Evolutionary conservation across 495 filamentous ascomycete species (phyloP).

Genomic region (Penicillium nucicola): DNA sequence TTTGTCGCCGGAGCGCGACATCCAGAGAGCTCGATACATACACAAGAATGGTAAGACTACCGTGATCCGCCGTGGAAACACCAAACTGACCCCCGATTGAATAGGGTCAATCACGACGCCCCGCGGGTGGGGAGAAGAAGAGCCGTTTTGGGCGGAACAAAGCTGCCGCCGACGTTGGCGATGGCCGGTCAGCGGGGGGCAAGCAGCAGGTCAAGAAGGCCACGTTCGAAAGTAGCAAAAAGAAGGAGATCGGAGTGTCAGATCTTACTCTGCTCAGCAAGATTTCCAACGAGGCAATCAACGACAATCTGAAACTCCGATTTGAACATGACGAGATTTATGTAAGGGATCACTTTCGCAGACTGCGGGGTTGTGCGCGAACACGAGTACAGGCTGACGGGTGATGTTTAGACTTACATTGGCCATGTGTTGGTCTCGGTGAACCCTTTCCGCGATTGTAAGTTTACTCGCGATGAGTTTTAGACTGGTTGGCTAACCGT

Average conservation of each 20-base stretch:
- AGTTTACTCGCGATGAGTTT: constrained; percentile 28
- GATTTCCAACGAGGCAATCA: constrained; percentile 98
- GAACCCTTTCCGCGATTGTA: constrained; percentile 94
- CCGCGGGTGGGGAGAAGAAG: constrained; percentile 47
- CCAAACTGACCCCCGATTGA: constrained; percentile 13
- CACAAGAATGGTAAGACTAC: constrained; percentile 33
- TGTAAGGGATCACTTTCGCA: constrained; percentile 46
- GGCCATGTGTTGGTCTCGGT: constrained; percentile 99
- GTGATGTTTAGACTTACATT: constrained; percentile 78
- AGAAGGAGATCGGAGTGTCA: constrained; percentile 98
- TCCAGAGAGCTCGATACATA: constrained; percentile 24
- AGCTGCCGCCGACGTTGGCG: constrained; percentile 43
- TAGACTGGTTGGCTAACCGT: constrained; percentile 10
- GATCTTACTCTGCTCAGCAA: constrained; percentile 97
- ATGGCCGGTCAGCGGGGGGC: constrained; percentile 40
- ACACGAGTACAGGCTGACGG: constrained; percentile 20
- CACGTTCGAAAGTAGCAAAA: constrained; percentile 90
- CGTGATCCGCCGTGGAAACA: background rate
- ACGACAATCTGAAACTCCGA: constrained; percentile 95
- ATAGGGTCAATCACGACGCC: constrained; percentile 50
- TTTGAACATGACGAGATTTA: constrained; percentile 98
- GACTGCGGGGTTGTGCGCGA: constrained; percentile 21
- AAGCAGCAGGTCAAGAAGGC: constrained; percentile 87
- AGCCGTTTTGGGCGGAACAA: constrained; percentile 49
- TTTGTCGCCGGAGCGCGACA: constrained; percentile 32